phyloP scores from a whole-genome alignment of 441 rosid genomes.

The Euphorbia schlechtendalii region DNA sequence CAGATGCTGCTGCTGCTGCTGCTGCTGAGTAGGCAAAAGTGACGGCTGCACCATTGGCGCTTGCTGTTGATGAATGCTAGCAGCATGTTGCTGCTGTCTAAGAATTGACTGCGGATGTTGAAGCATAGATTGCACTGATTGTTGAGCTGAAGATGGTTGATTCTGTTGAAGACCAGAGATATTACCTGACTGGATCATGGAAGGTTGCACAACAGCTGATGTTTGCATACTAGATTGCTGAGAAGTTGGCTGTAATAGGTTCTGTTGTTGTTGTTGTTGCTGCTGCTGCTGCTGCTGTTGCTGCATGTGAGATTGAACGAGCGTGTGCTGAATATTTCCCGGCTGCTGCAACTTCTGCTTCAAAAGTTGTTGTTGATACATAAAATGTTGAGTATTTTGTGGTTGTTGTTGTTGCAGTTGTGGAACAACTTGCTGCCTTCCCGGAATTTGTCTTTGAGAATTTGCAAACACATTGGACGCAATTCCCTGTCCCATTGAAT shows the following conservation, averaged over 20 bases:
- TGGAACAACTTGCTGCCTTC: constrained; percentile 63
- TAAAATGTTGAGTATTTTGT: constrained; percentile 34
- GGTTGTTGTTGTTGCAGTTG: constrained; percentile 54
- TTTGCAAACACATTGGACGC: constrained; percentile 49
- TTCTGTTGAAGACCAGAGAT: constrained; percentile 62
- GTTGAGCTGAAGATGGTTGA: constrained; percentile 66
- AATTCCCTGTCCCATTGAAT: constrained; percentile 51
- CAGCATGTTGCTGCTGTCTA: constrained; percentile 63
- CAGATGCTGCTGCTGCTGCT: too few species aligned
- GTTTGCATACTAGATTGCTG: constrained; percentile 71
- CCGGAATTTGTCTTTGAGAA: constrained; percentile 67
- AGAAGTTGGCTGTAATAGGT: constrained; percentile 49
- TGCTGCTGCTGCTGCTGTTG: constrained; percentile 25
- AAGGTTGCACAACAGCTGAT: constrained; percentile 54
- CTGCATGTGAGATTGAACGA: constrained; percentile 25
- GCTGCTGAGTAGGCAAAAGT: constrained; percentile 39
- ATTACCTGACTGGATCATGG: constrained; percentile 46
- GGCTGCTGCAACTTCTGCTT: constrained; percentile 53
- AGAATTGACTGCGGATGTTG: constrained; percentile 59
- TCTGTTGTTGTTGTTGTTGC: constrained; percentile 42
- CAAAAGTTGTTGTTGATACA: constrained; percentile 52
- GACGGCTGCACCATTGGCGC: constrained; percentile 55
- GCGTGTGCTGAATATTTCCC: constrained; percentile 49
- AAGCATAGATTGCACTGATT: constrained; percentile 63
- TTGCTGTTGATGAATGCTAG: constrained; percentile 70